phyloP scores from a whole-genome alignment of 768 basidiomycete species.

The Auricularia auricula-judae region DNA sequence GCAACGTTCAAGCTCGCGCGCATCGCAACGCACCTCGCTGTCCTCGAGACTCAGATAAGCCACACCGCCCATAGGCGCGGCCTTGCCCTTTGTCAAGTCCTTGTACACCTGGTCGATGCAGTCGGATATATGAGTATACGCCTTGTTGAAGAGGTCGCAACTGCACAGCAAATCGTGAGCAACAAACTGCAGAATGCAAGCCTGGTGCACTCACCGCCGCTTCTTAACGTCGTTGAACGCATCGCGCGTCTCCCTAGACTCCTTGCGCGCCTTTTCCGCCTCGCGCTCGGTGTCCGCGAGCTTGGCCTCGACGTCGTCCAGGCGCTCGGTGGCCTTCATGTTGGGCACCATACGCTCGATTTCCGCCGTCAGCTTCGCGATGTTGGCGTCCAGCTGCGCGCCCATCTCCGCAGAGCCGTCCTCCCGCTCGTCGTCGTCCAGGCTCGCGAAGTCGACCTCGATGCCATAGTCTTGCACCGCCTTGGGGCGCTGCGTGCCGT shows the following conservation, averaged over 20 bases:
- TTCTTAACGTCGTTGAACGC: conserved; percentile 82
- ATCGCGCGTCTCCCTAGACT: conserved; percentile 83
- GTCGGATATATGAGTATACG: conserved; percentile 92
- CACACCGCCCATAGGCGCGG: conserved; percentile 88
- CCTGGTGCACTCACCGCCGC: conserved; percentile 41
- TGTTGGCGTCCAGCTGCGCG: conserved; percentile 63
- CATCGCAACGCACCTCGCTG: conserved; percentile 58
- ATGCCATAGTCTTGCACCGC: conserved; percentile 76
- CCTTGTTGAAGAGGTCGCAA: conserved; percentile 85
- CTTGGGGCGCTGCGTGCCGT: conserved; percentile 63
- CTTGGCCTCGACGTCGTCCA: conserved; percentile 78
- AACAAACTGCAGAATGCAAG: neutral
- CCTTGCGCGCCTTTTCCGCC: conserved; percentile 83
- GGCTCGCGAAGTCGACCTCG: conserved; percentile 69
- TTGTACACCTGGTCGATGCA: conserved; percentile 95
- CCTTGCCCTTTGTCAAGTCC: conserved; percentile 91
- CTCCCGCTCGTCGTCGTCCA: conserved; percentile 68
- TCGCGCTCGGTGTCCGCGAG: conserved; percentile 84
- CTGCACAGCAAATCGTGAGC: conserved; percentile 18
- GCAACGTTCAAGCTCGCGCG: neutral
- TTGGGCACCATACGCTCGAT: conserved; percentile 94
- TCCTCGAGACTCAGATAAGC: conserved; percentile 95
- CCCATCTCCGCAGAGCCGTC: conserved; percentile 52
- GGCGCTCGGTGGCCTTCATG: conserved; percentile 87
- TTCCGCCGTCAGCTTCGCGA: conserved; percentile 60